A percentile compares a stretch with the other conserved stretches of the same genome.
phyloP scores from a whole-genome alignment of 148 eudicot genomes.

The Talinum fruticosum region DNA sequence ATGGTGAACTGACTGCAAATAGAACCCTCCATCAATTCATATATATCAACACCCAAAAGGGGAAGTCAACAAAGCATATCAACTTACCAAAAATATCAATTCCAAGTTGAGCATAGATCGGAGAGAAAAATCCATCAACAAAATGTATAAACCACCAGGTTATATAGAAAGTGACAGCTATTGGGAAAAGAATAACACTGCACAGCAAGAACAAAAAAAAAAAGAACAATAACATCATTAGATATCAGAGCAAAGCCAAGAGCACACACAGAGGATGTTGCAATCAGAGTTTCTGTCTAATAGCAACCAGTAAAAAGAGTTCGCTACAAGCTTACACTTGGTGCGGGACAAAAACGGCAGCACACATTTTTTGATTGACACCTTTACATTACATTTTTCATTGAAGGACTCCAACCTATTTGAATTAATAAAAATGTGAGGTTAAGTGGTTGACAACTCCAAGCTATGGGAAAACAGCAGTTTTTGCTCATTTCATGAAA shows the following conservation, averaged over 20 bases:
- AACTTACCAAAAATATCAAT: constrained; percentile 73
- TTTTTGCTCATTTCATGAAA: not conserved
- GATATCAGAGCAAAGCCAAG: not conserved
- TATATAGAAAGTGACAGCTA: constrained; percentile 77
- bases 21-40: not conserved
- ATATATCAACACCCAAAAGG: not conserved
- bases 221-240: constrained; percentile 12
- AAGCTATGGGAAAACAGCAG: too few species aligned
- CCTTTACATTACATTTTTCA: not conserved
- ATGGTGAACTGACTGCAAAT: not conserved
- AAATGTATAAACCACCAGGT: constrained; percentile 93
- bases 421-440: not conserved
- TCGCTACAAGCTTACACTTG: not conserved
- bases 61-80: not conserved
- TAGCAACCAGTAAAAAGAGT: not conserved
- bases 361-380: not conserved
- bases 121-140: constrained; percentile 88
- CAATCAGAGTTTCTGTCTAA: not conserved
- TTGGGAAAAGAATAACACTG: constrained; percentile 91
- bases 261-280: not conserved
- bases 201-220: constrained; percentile 17
- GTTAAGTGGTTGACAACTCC: too few species aligned
- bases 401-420: not conserved
- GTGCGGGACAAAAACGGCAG: not conserved
- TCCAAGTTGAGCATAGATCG: constrained; percentile 84